Percentiles rank a stretch among this genome's conserved stretches.
These are phyloP conservation scores for Lasiodiplodia gonubiensis DNA, from an alignment of 2,329 filamentous ascomycete species.

Conservation along the genomic window DNA sequence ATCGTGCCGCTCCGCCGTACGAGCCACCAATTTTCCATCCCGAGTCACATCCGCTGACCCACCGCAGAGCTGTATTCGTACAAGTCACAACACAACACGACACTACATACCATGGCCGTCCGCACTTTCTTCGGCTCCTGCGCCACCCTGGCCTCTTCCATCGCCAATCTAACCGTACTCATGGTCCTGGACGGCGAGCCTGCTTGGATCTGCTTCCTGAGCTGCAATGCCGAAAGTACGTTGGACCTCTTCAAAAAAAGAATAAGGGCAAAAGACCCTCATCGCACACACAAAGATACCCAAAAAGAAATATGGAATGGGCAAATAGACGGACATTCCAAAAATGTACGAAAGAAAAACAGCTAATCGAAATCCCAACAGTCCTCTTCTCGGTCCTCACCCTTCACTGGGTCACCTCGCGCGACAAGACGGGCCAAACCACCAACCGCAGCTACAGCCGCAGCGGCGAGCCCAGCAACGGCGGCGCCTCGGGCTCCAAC, in stretches of 20 bases:
- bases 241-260: background rate
- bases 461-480: background rate
- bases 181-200: constrained; percentile 19
- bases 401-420: constrained; percentile 24
- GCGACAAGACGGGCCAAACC: constrained; percentile 9
- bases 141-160: constrained; percentile 3
- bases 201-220: constrained; percentile 22
- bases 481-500: background rate
- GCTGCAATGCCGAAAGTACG: constrained; percentile 20
- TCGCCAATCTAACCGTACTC: constrained; percentile 9
- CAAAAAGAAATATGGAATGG: no score
- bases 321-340: no score
- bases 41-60: background rate
- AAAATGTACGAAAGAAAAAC: no score
- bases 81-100: background rate
- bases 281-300: background rate
- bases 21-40: background rate
- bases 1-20: constrained; percentile 60
- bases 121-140: constrained; percentile 22
- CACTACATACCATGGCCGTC: constrained; percentile 20
- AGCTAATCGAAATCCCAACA: background rate
- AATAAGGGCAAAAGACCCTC: background rate
- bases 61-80: constrained; percentile 11
- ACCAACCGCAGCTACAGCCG: constrained; percentile 7
- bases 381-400: constrained; percentile 14